Conservation (phyloP, 2,329 filamentous ascomycete species). For the Fusarium scirpi region DNA sequence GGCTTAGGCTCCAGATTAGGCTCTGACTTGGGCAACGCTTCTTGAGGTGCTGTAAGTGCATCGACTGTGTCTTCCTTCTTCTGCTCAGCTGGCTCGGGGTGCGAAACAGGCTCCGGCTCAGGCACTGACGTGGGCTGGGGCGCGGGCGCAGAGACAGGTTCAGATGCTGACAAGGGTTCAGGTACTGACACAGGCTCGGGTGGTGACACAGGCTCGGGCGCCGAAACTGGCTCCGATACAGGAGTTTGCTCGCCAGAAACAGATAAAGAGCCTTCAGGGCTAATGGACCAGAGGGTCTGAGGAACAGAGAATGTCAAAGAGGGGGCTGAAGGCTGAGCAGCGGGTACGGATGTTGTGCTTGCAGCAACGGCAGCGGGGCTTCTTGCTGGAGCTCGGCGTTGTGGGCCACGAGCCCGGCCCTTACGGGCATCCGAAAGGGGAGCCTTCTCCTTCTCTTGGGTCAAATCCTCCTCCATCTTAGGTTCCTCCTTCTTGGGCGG, state of each 20-base stretch:
- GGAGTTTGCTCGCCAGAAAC: constrained; percentile 38
- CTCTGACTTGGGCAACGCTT: constrained; percentile 12
- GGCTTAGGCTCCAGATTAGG: constrained; percentile 23
- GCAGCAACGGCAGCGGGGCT: constrained; percentile 54
- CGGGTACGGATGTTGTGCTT: constrained; percentile 40
- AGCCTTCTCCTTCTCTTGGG: constrained; percentile 74
- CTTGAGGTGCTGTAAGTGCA: constrained; percentile 5
- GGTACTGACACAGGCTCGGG: background rate
- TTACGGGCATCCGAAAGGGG: constrained; percentile 93
- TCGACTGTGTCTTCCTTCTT: constrained; percentile 3
- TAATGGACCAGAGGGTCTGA: constrained; percentile 65
- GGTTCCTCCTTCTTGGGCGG: constrained; percentile 78
- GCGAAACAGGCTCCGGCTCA: background rate
- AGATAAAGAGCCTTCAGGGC: constrained; percentile 59
- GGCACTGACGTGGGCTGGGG: constrained; percentile 5
- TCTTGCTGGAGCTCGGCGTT: constrained; percentile 75
- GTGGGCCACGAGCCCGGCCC: constrained; percentile 87
- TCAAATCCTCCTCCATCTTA: constrained; percentile 65
- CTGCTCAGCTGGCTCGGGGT: constrained; percentile 12
- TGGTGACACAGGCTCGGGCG: background rate
- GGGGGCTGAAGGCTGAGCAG: constrained; percentile 51
- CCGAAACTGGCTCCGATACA: constrained; percentile 6
- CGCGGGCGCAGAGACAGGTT: background rate
- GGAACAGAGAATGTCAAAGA: constrained; percentile 61
- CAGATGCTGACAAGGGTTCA: constrained; percentile 1